These are phyloP conservation scores for Malassezia pachydermatis DNA, from an alignment of 1,284 basidiomycete genomes.

Conservation along the genomic window DNA sequence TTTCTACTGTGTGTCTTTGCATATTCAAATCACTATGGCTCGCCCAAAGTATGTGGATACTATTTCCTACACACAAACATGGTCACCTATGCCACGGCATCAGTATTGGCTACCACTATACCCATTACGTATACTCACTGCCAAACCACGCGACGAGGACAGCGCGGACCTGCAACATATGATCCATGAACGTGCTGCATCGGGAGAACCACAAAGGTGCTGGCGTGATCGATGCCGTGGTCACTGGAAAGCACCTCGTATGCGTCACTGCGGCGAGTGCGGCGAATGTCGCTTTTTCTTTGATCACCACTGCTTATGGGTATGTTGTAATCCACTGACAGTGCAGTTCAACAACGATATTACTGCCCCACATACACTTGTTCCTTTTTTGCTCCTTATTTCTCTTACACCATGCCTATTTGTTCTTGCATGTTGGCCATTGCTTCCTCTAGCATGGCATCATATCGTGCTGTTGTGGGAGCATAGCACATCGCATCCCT, in stretches of 20 bases:
- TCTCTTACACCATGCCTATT: not conserved
- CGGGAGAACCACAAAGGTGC: slow-evolving; percentile 3
- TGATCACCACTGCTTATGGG: slow-evolving; percentile 14
- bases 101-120: not conserved
- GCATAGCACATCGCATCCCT: not conserved
- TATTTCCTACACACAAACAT: not conserved
- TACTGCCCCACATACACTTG: not conserved
- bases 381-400: not conserved
- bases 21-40: not conserved
- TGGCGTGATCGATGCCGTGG: slow-evolving; percentile 12
- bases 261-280: slow-evolving; percentile 13
- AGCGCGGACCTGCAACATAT: not conserved
- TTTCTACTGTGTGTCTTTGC: not conserved
- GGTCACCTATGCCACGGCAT: not conserved
- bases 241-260: slow-evolving; percentile 8
- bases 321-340: not conserved
- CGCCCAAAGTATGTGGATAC: not conserved
- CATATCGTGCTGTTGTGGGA: slow-evolving; percentile 1
- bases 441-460: not conserved
- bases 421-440: not conserved
- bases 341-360: slow-evolving; percentile 8
- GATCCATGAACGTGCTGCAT: not conserved
- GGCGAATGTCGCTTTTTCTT: slow-evolving; percentile 12
- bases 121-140: not conserved
- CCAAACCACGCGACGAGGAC: not conserved